These are phyloP conservation scores for Calonectria pauciramosa DNA, from an alignment of 2,329 filamentous ascomycete genomes.

Conservation along the genomic window DNA sequence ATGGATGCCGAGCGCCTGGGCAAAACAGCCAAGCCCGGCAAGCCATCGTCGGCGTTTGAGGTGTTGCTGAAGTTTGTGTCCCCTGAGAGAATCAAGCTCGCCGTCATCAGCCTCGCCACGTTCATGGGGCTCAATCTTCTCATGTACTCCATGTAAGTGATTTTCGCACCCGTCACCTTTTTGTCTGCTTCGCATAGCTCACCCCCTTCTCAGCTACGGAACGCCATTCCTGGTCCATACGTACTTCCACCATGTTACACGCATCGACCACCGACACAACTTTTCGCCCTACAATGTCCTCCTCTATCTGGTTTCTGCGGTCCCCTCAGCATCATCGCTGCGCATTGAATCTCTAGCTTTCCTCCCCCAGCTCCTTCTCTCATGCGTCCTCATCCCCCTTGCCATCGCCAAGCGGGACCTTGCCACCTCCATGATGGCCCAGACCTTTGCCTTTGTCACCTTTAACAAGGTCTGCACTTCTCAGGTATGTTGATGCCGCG, in stretches of 20 bases:
- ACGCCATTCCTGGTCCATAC: slow-evolving; percentile 88
- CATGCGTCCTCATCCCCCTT: slow-evolving; percentile 81
- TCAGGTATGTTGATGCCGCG: slow-evolving; percentile 72
- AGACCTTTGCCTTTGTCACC: slow-evolving; percentile 96
- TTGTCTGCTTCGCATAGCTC: not conserved
- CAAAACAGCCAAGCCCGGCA: slow-evolving; percentile 15
- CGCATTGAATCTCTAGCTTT: slow-evolving; percentile 87
- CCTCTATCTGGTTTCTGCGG: slow-evolving; percentile 86
- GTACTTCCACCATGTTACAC: slow-evolving; percentile 91
- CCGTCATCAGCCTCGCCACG: slow-evolving; percentile 75
- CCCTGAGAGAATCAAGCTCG: slow-evolving; percentile 68
- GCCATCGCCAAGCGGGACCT: slow-evolving; percentile 85
- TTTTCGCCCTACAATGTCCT: slow-evolving; percentile 97
- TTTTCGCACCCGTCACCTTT: not conserved
- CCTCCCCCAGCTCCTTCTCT: slow-evolving; percentile 86
- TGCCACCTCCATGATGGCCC: slow-evolving; percentile 87
- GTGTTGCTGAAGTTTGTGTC: slow-evolving; percentile 62
- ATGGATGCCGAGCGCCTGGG: slow-evolving; percentile 71
- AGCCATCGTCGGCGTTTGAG: slow-evolving; percentile 38
- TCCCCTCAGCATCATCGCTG: slow-evolving; percentile 56
- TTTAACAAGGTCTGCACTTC: slow-evolving; percentile 99
- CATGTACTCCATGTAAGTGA: slow-evolving; percentile 82
- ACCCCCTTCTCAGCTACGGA: slow-evolving; percentile 73
- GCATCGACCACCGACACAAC: slow-evolving; percentile 97
- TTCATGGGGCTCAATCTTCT: slow-evolving; percentile 80